A percentile compares a stretch with the other conserved stretches of the same genome.
Conservation (phyloP, 371 early-diverging fungal genomes). For the Rhizopus stolonifer region DNA sequence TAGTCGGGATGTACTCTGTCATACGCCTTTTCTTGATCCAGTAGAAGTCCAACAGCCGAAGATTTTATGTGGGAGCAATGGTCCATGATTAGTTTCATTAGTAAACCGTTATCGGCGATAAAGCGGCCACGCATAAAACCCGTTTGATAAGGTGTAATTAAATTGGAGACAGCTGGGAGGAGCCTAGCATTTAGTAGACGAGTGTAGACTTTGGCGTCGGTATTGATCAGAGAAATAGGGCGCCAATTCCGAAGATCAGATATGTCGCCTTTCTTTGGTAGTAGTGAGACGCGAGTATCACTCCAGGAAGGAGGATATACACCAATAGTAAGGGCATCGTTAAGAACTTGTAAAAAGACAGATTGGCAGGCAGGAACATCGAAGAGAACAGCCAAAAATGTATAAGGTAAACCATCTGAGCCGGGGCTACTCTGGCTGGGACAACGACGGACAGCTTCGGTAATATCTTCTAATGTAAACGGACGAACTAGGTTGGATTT, state of each 20-base stretch:
- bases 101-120: too few relatives aligned
- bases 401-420: slow-evolving; percentile 30
- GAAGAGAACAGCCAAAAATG: background rate
- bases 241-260: slow-evolving; percentile 22
- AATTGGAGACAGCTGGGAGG: too few relatives aligned
- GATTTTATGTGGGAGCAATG: too few relatives aligned
- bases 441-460: background rate
- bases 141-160: too few relatives aligned
- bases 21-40: too few relatives aligned
- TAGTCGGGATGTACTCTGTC: too few relatives aligned
- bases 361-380: background rate
- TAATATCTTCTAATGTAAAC: background rate
- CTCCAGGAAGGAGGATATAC: slow-evolving; percentile 25
- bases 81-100: too few relatives aligned
- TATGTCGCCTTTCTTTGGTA: slow-evolving; percentile 26
- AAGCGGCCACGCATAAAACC: too few relatives aligned
- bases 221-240: slow-evolving; percentile 23
- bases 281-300: slow-evolving; percentile 19
- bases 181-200: too few relatives aligned
- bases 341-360: slow-evolving; percentile 9
- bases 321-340: slow-evolving; percentile 17
- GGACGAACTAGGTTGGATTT: background rate
- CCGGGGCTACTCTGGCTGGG: slow-evolving; percentile 16
- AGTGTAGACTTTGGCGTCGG: background rate
- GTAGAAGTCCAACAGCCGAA: too few relatives aligned